These are phyloP conservation scores for Pisolithus tinctorius DNA, from an alignment of 768 basidiomycete genomes.

Conservation along the genomic window DNA sequence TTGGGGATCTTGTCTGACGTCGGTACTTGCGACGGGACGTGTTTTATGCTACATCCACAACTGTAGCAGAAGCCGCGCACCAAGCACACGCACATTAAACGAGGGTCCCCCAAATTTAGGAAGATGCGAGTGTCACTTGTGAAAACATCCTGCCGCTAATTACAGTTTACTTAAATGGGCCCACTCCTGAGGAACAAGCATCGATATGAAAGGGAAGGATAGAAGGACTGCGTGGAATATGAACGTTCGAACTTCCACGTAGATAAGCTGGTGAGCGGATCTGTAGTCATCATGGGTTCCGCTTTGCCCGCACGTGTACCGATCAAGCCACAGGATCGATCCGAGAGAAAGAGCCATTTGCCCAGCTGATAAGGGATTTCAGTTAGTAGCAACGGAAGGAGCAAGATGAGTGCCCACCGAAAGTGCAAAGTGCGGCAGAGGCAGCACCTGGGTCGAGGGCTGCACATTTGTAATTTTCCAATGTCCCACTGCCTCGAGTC, in stretches of 20 bases:
- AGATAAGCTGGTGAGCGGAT: not conserved
- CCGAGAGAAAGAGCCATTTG: not conserved
- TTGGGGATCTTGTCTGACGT: not conserved
- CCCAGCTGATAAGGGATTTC: not conserved
- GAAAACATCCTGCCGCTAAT: not conserved
- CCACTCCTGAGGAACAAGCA: not conserved
- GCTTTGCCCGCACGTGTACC: not conserved
- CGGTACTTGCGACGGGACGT: not conserved
- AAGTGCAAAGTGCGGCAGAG: not conserved
- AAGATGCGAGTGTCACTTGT: not conserved
- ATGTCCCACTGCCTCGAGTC: conserved; percentile 1
- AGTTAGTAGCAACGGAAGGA: not conserved
- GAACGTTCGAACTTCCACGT: not conserved
- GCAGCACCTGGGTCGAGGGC: not conserved
- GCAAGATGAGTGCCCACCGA: not conserved
- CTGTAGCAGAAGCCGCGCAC: not conserved
- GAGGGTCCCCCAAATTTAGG: conserved; percentile 1
- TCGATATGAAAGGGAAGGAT: not conserved
- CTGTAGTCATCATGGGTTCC: not conserved
- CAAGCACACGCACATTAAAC: not conserved
- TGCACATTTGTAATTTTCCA: not conserved
- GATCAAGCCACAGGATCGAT: not conserved
- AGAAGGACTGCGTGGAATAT: not conserved
- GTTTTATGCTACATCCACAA: not conserved
- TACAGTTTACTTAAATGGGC: not conserved